Evolutionary conservation across 805 yeast species (phyloP), one percentile per base, ranked within the genome.

Genomic region (Hanseniaspora meyeri): DNA sequence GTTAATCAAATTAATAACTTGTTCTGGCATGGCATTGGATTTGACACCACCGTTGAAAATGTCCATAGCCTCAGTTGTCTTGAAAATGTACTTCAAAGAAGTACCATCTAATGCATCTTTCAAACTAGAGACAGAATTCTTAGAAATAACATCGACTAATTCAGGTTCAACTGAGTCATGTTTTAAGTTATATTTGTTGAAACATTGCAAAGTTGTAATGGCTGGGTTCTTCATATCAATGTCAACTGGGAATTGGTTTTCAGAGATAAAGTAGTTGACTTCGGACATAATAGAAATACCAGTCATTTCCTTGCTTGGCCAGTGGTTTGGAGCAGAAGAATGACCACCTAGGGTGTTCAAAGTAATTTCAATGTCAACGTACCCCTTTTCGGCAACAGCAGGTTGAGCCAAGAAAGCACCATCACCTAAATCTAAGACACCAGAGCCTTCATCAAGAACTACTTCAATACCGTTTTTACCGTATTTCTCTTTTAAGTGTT

Each of bases 1-100:
- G 68, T 84, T 82, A 49, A 80, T 71, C 29, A 71, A 62, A 16
- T 78, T 69, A 34, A 68, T 64, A 5, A 75, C 78, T 36, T 71
- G 65, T 61, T 83, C 87, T 1, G 90, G 89, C 51, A 83, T 69
- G 0, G 88, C 85, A 63, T 83, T 83, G 38, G 79, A 72, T 68
- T 83, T 83, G 57, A 78, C 74, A 29, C 89, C 90, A 20, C 88
- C 89, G 11, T 66, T 62, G 58, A 84, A 71, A 17, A 81, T 72
- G 63, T 81, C 85, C 43, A 75, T 70, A 0, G 87, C 82, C 66
- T 79, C 85, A 9, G 83, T 74, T 0, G 87, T 83, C 38, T 71
- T 69, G 27, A 81, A 66, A 43, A 74, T 64, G 36, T 56, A 59
- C 37, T 51, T 60, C 45, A 51, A 38, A 14, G 43, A 42, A 7